A percentile compares a stretch with the other conserved stretches of the same genome.
phyloP scores from a whole-genome alignment of 345 rosid species.

The Erysimum cheiranthoides region DNA sequence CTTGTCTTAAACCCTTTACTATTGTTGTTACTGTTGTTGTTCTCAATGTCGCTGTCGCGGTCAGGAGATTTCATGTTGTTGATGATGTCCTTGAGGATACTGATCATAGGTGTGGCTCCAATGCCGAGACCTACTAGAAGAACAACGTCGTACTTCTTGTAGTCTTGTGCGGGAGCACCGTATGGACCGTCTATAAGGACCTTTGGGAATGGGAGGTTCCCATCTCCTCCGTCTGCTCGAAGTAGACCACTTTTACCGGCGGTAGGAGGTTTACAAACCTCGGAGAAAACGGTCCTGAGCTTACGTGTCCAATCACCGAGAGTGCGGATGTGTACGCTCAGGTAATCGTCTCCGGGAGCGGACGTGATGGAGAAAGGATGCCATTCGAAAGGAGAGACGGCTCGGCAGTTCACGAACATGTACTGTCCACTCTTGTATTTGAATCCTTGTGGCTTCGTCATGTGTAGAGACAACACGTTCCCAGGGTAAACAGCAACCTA shows the following conservation, averaged over 20 bases:
- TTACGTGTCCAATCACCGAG: slow-evolving; percentile 92
- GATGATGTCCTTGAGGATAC: slow-evolving; percentile 88
- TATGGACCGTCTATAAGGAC: slow-evolving; percentile 85
- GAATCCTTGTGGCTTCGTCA: slow-evolving; percentile 90
- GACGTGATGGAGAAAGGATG: slow-evolving; percentile 98
- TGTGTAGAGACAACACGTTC: slow-evolving; percentile 76
- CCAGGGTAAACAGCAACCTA: slow-evolving; percentile 88
- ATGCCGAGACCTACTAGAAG: slow-evolving; percentile 89
- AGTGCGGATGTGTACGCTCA: slow-evolving; percentile 88
- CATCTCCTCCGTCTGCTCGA: slow-evolving; percentile 60
- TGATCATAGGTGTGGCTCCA: slow-evolving; percentile 95
- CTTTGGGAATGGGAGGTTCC: slow-evolving; percentile 69
- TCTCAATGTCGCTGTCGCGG: slow-evolving; percentile 39
- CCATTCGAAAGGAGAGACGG: slow-evolving; percentile 92
- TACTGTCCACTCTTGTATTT: slow-evolving; percentile 90
- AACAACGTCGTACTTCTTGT: slow-evolving; percentile 84
- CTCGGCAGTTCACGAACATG: slow-evolving; percentile 87
- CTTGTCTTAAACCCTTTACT: slow-evolving; percentile 57
- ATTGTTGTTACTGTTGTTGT: slow-evolving; percentile 42
- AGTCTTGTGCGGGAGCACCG: slow-evolving; percentile 96
- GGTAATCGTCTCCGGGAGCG: slow-evolving; percentile 82
- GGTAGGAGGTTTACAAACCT: slow-evolving; percentile 72
- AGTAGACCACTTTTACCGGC: slow-evolving; percentile 72
- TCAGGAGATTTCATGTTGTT: slow-evolving; percentile 62
- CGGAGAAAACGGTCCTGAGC: slow-evolving; percentile 73